These are phyloP conservation scores for Zangia roseola DNA, from an alignment of 768 basidiomycete species.

Conservation along the genomic window DNA sequence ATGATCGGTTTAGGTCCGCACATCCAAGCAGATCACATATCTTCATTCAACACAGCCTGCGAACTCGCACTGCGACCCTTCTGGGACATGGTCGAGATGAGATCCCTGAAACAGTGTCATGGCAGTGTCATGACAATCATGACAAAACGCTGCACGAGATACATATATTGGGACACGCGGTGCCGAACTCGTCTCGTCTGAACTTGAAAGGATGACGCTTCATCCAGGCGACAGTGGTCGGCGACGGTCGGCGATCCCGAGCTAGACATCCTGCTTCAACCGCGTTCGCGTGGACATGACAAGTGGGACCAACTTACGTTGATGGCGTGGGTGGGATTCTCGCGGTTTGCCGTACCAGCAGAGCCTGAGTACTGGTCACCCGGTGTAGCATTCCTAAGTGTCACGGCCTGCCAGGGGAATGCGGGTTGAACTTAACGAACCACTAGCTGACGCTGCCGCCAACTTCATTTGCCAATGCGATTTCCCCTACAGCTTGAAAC, in stretches of 20 bases:
- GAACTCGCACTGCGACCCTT: not conserved
- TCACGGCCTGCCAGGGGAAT: too few relatives aligned
- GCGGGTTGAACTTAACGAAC: too few relatives aligned
- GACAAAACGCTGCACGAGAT: constrained; percentile 6
- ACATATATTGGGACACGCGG: too few relatives aligned
- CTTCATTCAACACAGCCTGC: not conserved
- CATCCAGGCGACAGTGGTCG: too few relatives aligned
- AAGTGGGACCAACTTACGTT: constrained; percentile 1
- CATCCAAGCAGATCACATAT: constrained; percentile 12
- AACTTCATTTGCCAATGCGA: too few relatives aligned
- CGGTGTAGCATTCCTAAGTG: too few relatives aligned
- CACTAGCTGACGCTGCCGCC: too few relatives aligned
- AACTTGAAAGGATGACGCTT: too few relatives aligned
- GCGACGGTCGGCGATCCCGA: too few relatives aligned
- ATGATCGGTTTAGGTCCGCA: constrained; percentile 19
- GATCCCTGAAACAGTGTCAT: not conserved
- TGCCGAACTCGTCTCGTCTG: too few relatives aligned
- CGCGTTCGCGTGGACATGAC: not conserved
- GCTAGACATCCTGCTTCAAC: not conserved
- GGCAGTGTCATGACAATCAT: not conserved
- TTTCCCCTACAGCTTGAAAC: not conserved
- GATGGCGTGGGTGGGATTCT: constrained; percentile 17
- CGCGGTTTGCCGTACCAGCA: constrained; percentile 4
- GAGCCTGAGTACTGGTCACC: not conserved
- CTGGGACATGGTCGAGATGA: not conserved